phyloP scores from a whole-genome alignment of 2,329 filamentous ascomycete species.

The Fusarium xylarioides region DNA sequence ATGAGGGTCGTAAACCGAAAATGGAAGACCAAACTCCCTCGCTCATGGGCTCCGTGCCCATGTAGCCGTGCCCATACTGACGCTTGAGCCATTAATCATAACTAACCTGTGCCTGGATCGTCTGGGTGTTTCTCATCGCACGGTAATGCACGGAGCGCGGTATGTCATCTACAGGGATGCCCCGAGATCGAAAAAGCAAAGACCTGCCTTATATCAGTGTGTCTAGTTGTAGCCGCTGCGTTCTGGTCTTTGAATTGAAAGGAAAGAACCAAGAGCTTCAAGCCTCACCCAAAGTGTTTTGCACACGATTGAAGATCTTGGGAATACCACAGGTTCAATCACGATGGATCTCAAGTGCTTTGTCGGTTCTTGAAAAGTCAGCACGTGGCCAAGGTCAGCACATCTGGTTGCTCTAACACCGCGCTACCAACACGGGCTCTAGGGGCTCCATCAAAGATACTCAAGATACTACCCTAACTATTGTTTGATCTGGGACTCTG shows the following conservation, averaged over 20 bases:
- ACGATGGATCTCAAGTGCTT: not conserved
- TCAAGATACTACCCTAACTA: not conserved
- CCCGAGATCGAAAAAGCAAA: conserved; percentile 17
- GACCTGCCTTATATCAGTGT: not conserved
- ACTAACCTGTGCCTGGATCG: not conserved
- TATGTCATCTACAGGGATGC: conserved; percentile 24
- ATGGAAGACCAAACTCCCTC: not conserved
- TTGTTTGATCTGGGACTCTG: not conserved
- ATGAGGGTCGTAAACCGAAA: conserved; percentile 8
- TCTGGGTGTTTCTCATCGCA: conserved; percentile 6
- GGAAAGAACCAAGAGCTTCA: not conserved
- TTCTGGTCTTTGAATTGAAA: not conserved
- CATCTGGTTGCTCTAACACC: conserved; percentile 1
- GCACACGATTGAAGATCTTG: not conserved
- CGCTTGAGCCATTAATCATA: not conserved
- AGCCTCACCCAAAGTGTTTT: not conserved
- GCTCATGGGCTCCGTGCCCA: not conserved
- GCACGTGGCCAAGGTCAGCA: not conserved
- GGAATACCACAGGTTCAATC: not conserved
- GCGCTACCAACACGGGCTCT: not conserved
- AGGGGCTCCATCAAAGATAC: not conserved
- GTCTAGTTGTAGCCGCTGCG: not conserved
- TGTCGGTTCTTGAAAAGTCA: not conserved
- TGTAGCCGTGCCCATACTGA: not conserved
- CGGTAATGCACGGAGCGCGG: conserved; percentile 3